Base-by-base conservation (phyloP, 805 yeast genomes). In the Yamadazyma tumulicola region DNA sequence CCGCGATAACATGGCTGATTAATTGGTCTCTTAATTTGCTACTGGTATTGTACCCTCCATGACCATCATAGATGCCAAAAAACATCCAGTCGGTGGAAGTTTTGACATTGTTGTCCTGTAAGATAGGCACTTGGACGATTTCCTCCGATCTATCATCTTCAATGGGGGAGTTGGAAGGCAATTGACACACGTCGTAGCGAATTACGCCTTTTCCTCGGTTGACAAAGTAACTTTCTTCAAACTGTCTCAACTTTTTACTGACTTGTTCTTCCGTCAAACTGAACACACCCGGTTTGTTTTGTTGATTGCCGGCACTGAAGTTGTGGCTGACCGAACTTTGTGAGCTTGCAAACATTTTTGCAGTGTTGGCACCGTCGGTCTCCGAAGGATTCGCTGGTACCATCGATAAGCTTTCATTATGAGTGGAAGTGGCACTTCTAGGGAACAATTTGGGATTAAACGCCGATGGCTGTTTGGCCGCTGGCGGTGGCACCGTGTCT, bases 41-140 rank as follows among this genome's bases (percentile, higher is more conserved):
- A 37, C 91, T 79, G 1, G 98, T 93, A 45, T 85, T 85, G 79
- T 95, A 88, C 15, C 98, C 98, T 3, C 95, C 88, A 59, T 93
- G 98, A 9, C 98, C 98, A 59, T 93, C 98, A 55, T 82, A 91
- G 0, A 93, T 77, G 4, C 97, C 96, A 76, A 95, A 93, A 54
- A 93, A 87, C 74, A 85, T 83, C 84, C 96, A 82, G 57, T 91
- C 96, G 1, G 62, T 70, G 46, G 48, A 63, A 49, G 57, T 72
- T 68, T 45, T 72, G 31, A 67, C 56, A 34, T 76, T 68, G 40
- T 75, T 77, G 38, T 80, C 85, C 48, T 76, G 78, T 37, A 67
- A 53, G n/a, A 83, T 64, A 5, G 88, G 85, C 1, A 81, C 80
- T 36, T 82, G 84, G 6, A 84, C 75, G 22, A 85, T 77, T 42